phyloP scores from a whole-genome alignment of 139 green algal genomes.

The Picochlorum sp. region DNA sequence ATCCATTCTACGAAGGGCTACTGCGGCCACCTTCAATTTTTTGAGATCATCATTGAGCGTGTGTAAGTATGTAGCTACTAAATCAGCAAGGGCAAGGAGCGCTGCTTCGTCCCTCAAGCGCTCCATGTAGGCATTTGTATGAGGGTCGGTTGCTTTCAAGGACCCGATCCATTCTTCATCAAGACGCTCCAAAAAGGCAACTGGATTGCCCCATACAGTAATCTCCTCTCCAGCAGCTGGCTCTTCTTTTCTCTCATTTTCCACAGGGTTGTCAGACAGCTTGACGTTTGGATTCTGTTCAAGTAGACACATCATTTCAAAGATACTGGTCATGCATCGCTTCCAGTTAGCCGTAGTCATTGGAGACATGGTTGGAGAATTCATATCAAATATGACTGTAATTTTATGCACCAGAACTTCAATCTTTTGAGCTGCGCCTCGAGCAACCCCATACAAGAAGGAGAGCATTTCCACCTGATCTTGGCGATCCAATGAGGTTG shows the following conservation, averaged over 20 bases:
- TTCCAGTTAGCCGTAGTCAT: conserved; percentile 78
- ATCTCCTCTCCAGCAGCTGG: conserved; percentile 11
- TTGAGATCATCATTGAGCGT: conserved; percentile 14
- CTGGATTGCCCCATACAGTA: conserved; percentile 86
- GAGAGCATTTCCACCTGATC: conserved; percentile 90
- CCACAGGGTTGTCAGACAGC: conserved; percentile 49
- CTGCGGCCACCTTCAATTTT: conserved; percentile 20
- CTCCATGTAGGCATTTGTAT: conserved; percentile 94
- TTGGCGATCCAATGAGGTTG: conserved; percentile 69
- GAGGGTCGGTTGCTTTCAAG: conserved; percentile 91
- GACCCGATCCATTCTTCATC: conserved; percentile 97
- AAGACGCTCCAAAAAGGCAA: conserved; percentile 88
- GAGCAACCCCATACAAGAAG: conserved; percentile 76
- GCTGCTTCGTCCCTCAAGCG: conserved; percentile 87
- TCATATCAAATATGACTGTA: conserved; percentile 90
- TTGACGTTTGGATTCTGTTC: conserved; percentile 14
- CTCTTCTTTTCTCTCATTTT: conserved; percentile 55
- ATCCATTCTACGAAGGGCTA: conserved; percentile 79
- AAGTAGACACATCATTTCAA: conserved; percentile 30
- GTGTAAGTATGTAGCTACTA: conserved; percentile 51
- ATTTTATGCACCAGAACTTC: conserved; percentile 68
- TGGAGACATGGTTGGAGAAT: conserved; percentile 58
- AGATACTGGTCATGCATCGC: conserved; percentile 51
- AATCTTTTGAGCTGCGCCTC: conserved; percentile 68
- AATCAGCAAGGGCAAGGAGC: conserved; percentile 77